Base-by-base conservation (phyloP, 768 basidiomycete species). In the Brasilioporus rufonigricans region DNA sequence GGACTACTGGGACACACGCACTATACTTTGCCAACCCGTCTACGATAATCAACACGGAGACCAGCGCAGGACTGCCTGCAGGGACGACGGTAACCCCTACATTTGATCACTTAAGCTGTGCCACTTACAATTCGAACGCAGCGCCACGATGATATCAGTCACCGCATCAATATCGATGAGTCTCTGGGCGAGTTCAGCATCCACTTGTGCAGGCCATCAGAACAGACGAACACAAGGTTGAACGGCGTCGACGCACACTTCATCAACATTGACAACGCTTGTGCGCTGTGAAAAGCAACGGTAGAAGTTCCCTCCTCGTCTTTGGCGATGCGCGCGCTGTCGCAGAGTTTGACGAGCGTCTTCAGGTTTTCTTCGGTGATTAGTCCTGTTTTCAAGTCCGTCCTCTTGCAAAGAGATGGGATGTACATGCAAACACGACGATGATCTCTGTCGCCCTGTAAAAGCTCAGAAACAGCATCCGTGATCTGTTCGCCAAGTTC, bases 381-480 rank as follows among this genome's bases (percentile, higher is more conserved):
- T 13, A 71, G 27, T 16, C 43, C 44, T 0, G 26, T 21, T 36
- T 40, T 61, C 31, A 71, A 38, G 2, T 56, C 53, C 3, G 23
- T 0, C 16, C 56, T 49, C 35, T 68, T 65, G 55, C 63, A 71
- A 36, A 70, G 66, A 10, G 68, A 63, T 0, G 70, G 70, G 5
- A 70, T 29, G 40, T 56, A 71, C 6, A 58, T 60, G 59, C 70
- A 71, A 32, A 59, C 68, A 3, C 66, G 68, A 40, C 50, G 57
- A 43, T 44, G 29, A 10, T 65, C 39, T 10, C 9, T 14, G 4
- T 33, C 16, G 14, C 44, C 41, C 6, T 56, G 38, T 26, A 70
- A 56, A 21, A 71, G 56, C 4, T 19, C 44, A 9, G 58, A 41
- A 2, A 69, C 40, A 10, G 67, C 58, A 1, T 38, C 19, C 1